Conservation (phyloP, 192 early-diverging fungal species). For the Linnemannia elongata region DNA sequence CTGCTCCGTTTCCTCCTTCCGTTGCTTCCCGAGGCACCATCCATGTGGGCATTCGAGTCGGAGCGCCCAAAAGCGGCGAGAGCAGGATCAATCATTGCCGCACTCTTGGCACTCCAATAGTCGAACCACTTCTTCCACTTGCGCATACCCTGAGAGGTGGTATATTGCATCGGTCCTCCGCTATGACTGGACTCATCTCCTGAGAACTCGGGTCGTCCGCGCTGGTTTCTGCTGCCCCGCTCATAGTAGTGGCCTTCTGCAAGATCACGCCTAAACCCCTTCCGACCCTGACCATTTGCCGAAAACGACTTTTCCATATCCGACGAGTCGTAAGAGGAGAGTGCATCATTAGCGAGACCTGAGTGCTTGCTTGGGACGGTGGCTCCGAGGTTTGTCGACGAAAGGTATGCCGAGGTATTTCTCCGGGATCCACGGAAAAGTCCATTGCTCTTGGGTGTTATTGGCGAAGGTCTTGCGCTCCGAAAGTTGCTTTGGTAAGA, state of each 20-base stretch:
- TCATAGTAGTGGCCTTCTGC: neutral
- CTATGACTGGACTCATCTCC: conserved; percentile 43
- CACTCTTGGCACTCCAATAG: conserved; percentile 49
- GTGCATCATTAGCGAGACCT: conserved; percentile 1
- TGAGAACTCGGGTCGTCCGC: conserved; percentile 14
- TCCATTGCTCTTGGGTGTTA: conserved; percentile 9
- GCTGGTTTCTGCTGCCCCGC: neutral
- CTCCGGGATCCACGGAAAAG: neutral
- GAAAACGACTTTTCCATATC: conserved; percentile 28
- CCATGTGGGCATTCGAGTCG: conserved; percentile 17
- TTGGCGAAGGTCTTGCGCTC: conserved; percentile 30
- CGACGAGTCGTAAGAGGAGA: conserved; percentile 42
- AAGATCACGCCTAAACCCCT: neutral
- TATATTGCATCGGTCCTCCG: conserved; percentile 43
- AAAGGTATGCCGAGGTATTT: conserved; percentile 20
- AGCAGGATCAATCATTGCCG: conserved; percentile 50
- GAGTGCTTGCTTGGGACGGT: conserved; percentile 5
- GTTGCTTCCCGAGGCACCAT: conserved; percentile 7
- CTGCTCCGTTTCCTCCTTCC: conserved; percentile 27
- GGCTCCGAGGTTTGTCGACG: conserved; percentile 13
- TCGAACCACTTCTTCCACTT: conserved; percentile 58
- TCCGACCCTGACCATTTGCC: neutral
- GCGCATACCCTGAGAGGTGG: conserved; percentile 52
- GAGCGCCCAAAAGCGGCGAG: conserved; percentile 47
- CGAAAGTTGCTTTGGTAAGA: conserved; percentile 47